Evolutionary conservation across 2,329 filamentous ascomycete genomes (phyloP), one percentile per base, ranked within the genome.

Genomic region (Diaporthe batatas): DNA sequence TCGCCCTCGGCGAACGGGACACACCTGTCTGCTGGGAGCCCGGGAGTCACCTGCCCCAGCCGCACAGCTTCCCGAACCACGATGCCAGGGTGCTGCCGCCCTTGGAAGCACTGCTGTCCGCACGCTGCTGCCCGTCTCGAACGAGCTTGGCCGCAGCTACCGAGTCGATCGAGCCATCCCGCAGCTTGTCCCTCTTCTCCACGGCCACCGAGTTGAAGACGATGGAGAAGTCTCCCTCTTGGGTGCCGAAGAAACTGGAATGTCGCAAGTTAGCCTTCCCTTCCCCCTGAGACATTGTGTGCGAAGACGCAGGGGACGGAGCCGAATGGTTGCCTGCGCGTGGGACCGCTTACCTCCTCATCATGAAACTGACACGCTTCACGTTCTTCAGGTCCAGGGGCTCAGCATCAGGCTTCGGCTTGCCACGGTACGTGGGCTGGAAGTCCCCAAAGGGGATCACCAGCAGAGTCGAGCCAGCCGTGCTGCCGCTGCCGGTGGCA

Each of bases 281-380:
- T 29, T 44, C 18, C 21, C 10, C 2, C n/a, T 12, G 16, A 39
- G 11, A 23, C 0, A 8, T 23, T 2, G 11, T 18, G 3, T 10
- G 11, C n/a, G n/a, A 49, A 10, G 44, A 4, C 44, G 44, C 44
- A 44, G 42, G 21, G 4, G 42, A 14, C 21, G 21, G 14, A 21
- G 57, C 12, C 12, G 39, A 12, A 42, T 42, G 14, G 6, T 6
- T 47, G 12, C 12, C 2, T 21, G 42, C 12, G 39, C 16, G 42
- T 6, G 11, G 11, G 16, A 62, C 25, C 5, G 79, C 84, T 73
- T 81, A 94, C 93, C 94, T 96, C 80, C 94, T 85, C 86, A 93
- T 93, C 94, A 96, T 95, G 73, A 96, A 85, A 67, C 91, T 91
- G 39, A 96, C 84, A 59, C 92, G 86, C 82, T 89, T 92, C 51